Conservation (phyloP, 2,329 filamentous ascomycete species). For the Rutstroemia sp. region DNA sequence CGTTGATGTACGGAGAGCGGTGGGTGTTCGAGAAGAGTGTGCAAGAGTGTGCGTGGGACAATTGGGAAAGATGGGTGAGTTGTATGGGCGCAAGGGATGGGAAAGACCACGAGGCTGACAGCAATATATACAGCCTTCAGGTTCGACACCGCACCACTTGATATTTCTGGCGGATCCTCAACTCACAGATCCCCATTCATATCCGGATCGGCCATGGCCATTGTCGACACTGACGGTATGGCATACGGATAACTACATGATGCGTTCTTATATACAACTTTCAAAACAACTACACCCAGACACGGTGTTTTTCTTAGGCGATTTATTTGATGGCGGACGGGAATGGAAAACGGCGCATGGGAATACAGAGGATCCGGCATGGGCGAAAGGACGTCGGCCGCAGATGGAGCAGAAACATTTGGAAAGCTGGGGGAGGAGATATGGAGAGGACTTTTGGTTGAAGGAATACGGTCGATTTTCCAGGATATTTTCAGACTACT, state of each 20-base stretch:
- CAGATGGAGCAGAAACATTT: conserved; percentile 46
- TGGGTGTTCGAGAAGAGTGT: conserved; percentile 67
- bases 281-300: conserved; percentile 74
- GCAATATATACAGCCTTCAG: conserved; percentile 52
- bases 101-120: conserved; percentile 16
- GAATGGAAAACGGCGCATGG: conserved; percentile 78
- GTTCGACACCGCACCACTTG: conserved; percentile 69
- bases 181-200: conserved; percentile 68
- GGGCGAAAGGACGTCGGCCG: conserved; percentile 45
- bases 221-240: conserved; percentile 57
- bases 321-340: conserved; percentile 89
- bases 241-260: conserved; percentile 87
- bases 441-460: conserved; percentile 78
- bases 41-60: conserved; percentile 67
- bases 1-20: conserved; percentile 80
- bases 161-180: conserved; percentile 66
- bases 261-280: conserved; percentile 71
- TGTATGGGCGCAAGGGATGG: not conserved
- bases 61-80: conserved; percentile 89
- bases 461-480: conserved; percentile 79
- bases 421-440: conserved; percentile 64
- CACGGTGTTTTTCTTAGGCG: conserved; percentile 83
- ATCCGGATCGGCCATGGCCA: conserved; percentile 64
- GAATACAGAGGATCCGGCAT: conserved; percentile 50
- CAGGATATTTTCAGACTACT: conserved; percentile 72